Evolutionary conservation across 1,284 basidiomycete species (phyloP), one percentile per base, ranked within the genome.

Genomic region (Apiotrichum porosum): DNA sequence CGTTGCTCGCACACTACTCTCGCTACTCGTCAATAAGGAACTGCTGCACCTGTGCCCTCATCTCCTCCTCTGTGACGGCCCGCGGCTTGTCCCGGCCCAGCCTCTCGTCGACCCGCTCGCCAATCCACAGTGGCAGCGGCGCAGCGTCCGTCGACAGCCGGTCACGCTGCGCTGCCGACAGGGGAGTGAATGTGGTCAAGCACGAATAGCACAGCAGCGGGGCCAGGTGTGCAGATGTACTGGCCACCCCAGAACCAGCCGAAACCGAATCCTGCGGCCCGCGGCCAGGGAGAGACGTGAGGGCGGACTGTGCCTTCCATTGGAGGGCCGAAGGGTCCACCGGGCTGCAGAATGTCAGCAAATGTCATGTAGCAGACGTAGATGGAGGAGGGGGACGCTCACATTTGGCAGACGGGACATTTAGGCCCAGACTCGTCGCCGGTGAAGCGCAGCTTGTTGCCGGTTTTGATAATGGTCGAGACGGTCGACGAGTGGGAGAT

Each of bases 401-500:
- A 87, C 88, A 84, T 76, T 62, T 84, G 79, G 62, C 89, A 93
- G 3, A 91, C 68, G 6, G 81, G 72, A 63, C 89, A 92, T 4
- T 61, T 33, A 0, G 42, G 47, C 5, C 39, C 47, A 13, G 63
- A 61, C 0, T 72, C 74, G 9, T 70, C 71, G 0, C 80, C 72
- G 2, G 71, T 72, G 9, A 89, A 84, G 10, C 82, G 79, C 30
- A 93, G 74, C 71, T 93, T 93, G 21, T 79, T 83, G 54, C 86
- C 88, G 0, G 89, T 93, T 37, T 85, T 79, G 22, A 83, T 83
- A 46, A 93, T 88, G 0, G 89, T 85, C 8, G 87, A 89, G 4
- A 93, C 89, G 0, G 90, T 93, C 0, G 88, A 87, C 0, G 90
- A 89, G 67, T 88, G 92, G 60, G 89, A 82, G 37, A 80, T 81